A percentile compares a stretch with the other conserved stretches of the same genome.
Conservation (phyloP, 345 rosid genomes). For the Boechera divaricarpa region DNA sequence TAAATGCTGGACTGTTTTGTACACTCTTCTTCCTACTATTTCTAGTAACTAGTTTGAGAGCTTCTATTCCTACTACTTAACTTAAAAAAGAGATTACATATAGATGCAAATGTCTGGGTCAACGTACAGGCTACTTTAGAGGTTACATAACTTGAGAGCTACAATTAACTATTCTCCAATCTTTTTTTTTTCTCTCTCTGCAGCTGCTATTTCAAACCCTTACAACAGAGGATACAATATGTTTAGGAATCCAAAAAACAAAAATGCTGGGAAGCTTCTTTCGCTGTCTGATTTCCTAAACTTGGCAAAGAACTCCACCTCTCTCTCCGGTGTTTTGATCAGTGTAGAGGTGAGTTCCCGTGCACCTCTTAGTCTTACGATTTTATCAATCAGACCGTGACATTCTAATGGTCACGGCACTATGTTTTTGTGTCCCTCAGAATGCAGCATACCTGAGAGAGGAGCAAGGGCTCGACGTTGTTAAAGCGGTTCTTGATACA, state of each 20-base stretch:
- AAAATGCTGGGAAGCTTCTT: conserved; percentile 56
- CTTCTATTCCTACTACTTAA: background rate
- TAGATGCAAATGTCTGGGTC: conserved; percentile 4
- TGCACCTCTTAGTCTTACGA: conserved; percentile 10
- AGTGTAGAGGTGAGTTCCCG: conserved; percentile 73
- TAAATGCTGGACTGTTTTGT: conserved; percentile 13
- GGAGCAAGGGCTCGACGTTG: conserved; percentile 57
- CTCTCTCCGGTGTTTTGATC: conserved; percentile 81
- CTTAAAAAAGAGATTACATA: conserved; percentile 6
- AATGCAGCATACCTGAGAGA: conserved; percentile 72
- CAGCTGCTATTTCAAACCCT: conserved; percentile 73
- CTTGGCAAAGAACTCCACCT: conserved; percentile 63
- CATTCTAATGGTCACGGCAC: conserved; percentile 22
- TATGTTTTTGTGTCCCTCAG: conserved; percentile 48
- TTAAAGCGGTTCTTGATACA: conserved; percentile 59
- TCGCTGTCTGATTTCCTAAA: conserved; percentile 65
- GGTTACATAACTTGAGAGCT: conserved; percentile 2
- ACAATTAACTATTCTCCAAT: conserved; percentile 17
- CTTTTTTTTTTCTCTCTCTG: conserved; percentile 19
- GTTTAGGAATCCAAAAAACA: conserved; percentile 63
- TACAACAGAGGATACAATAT: conserved; percentile 22
- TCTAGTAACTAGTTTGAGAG: conserved; percentile 2
- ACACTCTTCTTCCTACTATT: conserved; percentile 19
- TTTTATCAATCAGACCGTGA: background rate
- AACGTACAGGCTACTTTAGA: conserved; percentile 8